phyloP scores from a whole-genome alignment of 1,139 yeast genomes.

The Blastobotrys capitulatus region DNA sequence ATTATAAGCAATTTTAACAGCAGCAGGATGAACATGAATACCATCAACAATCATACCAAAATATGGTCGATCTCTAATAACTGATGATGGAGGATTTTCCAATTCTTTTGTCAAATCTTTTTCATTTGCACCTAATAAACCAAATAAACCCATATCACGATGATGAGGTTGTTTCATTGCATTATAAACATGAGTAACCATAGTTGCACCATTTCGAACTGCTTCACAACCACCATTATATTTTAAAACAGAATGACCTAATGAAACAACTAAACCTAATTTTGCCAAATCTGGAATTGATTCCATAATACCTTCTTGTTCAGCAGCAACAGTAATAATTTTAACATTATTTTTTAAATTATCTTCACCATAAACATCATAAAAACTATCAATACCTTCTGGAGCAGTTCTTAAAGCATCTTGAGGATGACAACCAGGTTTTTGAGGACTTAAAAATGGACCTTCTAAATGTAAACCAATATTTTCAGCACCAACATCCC shows the following conservation, averaged over 20 bases:
- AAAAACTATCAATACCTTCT: conserved; percentile 37
- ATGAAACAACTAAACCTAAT: conserved; percentile 42
- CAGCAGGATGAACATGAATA: conserved; percentile 56
- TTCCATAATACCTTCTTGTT: conserved; percentile 50
- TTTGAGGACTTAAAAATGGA: conserved; percentile 50
- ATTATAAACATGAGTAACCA: conserved; percentile 60
- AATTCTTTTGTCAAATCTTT: conserved; percentile 20
- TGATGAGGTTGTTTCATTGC: conserved; percentile 69
- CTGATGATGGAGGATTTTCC: conserved; percentile 6
- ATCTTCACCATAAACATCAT: conserved; percentile 44
- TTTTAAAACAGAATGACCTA: conserved; percentile 54
- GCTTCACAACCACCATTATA: conserved; percentile 48
- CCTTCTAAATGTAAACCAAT: conserved; percentile 66
- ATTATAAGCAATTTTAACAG: conserved; percentile 49
- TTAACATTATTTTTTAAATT: conserved; percentile 41
- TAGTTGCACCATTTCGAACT: conserved; percentile 47
- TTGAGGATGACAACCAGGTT: conserved; percentile 60
- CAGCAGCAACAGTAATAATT: conserved; percentile 61
- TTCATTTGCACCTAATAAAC: conserved; percentile 40
- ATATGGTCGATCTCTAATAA: conserved; percentile 37
- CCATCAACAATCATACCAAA: conserved; percentile 61
- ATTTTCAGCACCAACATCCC: conserved; percentile 42
- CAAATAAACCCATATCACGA: conserved; percentile 55
- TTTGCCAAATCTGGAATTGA: conserved; percentile 40
- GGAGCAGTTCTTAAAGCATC: conserved; percentile 50